Percentiles rank a stretch among this genome's conserved stretches.
Conservation (phyloP, 768 basidiomycete species). For the Tricholoma furcatifolium region DNA sequence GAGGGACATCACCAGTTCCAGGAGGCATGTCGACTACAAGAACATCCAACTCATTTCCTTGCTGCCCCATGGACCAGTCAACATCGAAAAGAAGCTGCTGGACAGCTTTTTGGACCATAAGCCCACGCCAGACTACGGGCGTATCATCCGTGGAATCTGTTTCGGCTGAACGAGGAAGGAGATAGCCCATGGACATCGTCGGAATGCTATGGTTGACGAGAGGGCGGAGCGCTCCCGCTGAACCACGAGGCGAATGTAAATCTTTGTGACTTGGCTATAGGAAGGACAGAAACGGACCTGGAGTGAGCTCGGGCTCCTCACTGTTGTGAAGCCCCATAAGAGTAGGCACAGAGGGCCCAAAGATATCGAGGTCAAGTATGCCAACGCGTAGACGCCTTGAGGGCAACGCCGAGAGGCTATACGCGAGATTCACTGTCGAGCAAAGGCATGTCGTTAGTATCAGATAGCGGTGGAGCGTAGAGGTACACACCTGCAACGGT, state of each 20-base stretch:
- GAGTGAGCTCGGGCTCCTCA: constrained; percentile 77
- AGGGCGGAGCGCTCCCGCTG: constrained; percentile 79
- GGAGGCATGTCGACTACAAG: constrained; percentile 96
- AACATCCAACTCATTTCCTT: constrained; percentile 65
- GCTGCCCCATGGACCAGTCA: constrained; percentile 64
- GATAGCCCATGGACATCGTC: constrained; percentile 97
- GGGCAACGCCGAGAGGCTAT: constrained; percentile 55
- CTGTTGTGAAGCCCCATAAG: constrained; percentile 83
- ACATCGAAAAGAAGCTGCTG: constrained; percentile 96
- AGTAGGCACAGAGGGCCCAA: constrained; percentile 92
- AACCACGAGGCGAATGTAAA: background rate
- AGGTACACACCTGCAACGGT: constrained; percentile 75
- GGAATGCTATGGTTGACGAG: constrained; percentile 85
- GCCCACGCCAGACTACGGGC: constrained; percentile 91
- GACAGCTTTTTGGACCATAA: constrained; percentile 98
- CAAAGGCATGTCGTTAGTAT: background rate
- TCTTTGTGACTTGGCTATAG: too few species aligned
- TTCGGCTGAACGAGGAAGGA: constrained; percentile 60
- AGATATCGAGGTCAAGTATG: constrained; percentile 91
- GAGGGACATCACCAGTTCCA: constrained; percentile 93
- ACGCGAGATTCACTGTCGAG: constrained; percentile 73
- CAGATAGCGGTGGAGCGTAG: background rate
- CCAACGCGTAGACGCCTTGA: constrained; percentile 65
- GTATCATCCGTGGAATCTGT: constrained; percentile 60
- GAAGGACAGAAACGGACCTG: constrained; percentile 41